Evolutionary conservation across 83 land plant genomes (phyloP), one percentile per base, ranked within the genome.

Genomic region (Diphasiastrum complanatum): DNA sequence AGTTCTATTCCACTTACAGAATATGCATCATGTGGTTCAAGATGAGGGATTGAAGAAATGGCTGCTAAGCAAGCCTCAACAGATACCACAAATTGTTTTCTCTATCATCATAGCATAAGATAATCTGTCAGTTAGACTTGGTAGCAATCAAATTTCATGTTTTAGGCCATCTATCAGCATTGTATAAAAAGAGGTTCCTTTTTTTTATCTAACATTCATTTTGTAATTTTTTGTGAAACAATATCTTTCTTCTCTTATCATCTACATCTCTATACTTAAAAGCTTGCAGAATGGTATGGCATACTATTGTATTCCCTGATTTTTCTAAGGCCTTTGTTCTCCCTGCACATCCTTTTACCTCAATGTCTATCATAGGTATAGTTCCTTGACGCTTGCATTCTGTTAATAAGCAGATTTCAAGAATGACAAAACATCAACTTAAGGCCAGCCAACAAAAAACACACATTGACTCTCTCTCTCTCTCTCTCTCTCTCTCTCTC

Each of bases 21-120:
- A 69, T 80, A 73, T 53, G 95, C 95, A 71, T 88, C 95, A 78
- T 88, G 95, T 23, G 48, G 68, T 28, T 77, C 79, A 33, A 88
- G 70, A 11, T 77, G 81, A 29, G 85, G 89, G 45, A 88, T 82
- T 3, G 95, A 73, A 2, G 89, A 70, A 29, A 88, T 41, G 35
- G 75, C 83, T 53, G 45, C 58, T 5, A 79, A 40, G 49, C 73
- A 80, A 23, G 55, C 65, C 0, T 88, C 89, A 68, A 14, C 20
- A 14, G 66, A 63, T 4, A 33, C 32, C 19, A 63, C 66, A 25
- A 63, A 78, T 75, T 16, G 31, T 37, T 55, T 78, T 72, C 48
- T 85, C 84, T 33, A 75, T 34, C n/a, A n/a, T n/a, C n/a, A n/a
- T n/a, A n/a, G n/a, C n/a, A n/a, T n/a, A n/a, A n/a, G n/a, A n/a